These are phyloP conservation scores for Apophysomyces elegans DNA, from an alignment of 371 early-diverging fungal genomes.

Conservation along the genomic window DNA sequence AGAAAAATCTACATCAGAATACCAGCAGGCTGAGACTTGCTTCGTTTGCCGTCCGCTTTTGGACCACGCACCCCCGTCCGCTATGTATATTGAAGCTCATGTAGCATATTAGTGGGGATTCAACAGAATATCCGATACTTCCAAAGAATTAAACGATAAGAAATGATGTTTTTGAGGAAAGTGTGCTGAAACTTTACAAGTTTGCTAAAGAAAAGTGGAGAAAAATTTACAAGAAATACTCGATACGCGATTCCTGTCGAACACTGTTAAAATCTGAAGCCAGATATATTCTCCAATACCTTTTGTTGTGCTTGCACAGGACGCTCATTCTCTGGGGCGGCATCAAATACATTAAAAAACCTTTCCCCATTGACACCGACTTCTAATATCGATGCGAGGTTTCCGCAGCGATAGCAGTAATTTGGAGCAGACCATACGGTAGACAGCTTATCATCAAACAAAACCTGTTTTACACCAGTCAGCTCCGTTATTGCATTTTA, in stretches of 20 bases:
- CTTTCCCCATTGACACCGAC: constrained; percentile 80
- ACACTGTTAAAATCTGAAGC: neutral
- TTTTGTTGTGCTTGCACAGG: constrained; percentile 23
- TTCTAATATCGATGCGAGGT: constrained; percentile 92
- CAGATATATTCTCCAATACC: constrained; percentile 13
- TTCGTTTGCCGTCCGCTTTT: too few species aligned
- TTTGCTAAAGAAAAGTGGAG: neutral
- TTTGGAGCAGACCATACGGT: constrained; percentile 93
- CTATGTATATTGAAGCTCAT: too few species aligned
- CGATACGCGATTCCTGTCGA: constrained; percentile 21
- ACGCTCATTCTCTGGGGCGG: constrained; percentile 82
- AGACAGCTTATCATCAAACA: constrained; percentile 86
- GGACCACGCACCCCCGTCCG: too few species aligned
- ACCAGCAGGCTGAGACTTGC: too few species aligned
- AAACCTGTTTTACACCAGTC: constrained; percentile 40
- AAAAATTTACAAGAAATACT: constrained; percentile 22
- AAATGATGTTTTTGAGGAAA: too few species aligned
- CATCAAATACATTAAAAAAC: constrained; percentile 90
- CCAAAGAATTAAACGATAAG: too few species aligned
- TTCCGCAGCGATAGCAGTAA: constrained; percentile 97
- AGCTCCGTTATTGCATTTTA: neutral
- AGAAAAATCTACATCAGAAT: too few species aligned
- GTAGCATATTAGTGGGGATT: too few species aligned
- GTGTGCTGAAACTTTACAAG: neutral
- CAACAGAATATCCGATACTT: too few species aligned